Conservation (phyloP, 2,329 filamentous ascomycete species). For the Endoconidiophora polonica region DNA sequence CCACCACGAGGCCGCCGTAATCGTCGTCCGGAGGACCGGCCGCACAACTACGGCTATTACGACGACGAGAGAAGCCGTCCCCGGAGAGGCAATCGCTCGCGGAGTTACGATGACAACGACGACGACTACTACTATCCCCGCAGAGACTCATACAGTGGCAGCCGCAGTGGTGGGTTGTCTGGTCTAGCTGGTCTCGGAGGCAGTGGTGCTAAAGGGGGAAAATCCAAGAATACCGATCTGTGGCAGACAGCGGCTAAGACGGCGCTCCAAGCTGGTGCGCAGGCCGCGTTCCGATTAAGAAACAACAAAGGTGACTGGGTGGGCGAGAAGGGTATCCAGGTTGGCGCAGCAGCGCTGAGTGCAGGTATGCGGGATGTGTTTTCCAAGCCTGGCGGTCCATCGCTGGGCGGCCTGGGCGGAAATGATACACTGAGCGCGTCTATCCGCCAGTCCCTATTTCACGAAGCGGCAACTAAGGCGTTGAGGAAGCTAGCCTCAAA, state of each 20-base stretch:
- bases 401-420: conserved; percentile 4
- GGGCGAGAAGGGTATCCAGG: conserved; percentile 30
- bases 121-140: neutral
- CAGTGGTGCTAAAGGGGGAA: neutral
- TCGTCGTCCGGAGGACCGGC: conserved; percentile 1
- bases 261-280: conserved; percentile 30
- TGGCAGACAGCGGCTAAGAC: conserved; percentile 27
- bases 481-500: conserved; percentile 6
- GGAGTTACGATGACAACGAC: conserved; percentile 6
- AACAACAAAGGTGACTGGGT: conserved; percentile 30
- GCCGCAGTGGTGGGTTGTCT: neutral
- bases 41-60: conserved; percentile 4
- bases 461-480: conserved; percentile 11
- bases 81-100: conserved; percentile 1
- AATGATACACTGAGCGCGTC: conserved; percentile 7
- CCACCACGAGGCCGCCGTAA: conserved; percentile 7
- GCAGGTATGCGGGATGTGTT: conserved; percentile 33
- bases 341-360: conserved; percentile 32
- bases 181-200: neutral
- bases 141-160: neutral
- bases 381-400: conserved; percentile 1
- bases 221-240: conserved; percentile 6
- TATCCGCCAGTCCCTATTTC: conserved; percentile 7
- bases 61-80: conserved; percentile 4
- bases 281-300: conserved; percentile 30